These are phyloP conservation scores for Myriangium duriaei DNA, from an alignment of 2,329 filamentous ascomycete genomes.

Conservation along the genomic window DNA sequence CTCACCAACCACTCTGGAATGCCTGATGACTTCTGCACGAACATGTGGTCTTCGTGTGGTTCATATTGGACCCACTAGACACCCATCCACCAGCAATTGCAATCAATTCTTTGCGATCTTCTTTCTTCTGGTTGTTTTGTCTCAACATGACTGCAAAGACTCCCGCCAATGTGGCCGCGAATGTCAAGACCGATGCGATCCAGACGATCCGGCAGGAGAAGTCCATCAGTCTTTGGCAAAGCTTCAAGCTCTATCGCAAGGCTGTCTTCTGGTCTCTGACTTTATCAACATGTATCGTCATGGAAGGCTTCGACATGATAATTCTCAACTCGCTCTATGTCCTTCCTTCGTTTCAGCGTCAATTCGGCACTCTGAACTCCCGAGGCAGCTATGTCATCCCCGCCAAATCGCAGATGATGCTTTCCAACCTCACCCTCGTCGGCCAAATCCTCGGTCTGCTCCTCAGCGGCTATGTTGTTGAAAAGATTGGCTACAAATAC, in stretches of 20 bases:
- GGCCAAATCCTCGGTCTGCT: slow-evolving; percentile 37
- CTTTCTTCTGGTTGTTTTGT: too few species aligned
- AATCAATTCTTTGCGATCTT: too few species aligned
- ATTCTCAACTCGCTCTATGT: slow-evolving; percentile 35
- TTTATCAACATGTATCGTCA: slow-evolving; percentile 48
- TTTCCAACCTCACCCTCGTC: slow-evolving; percentile 34
- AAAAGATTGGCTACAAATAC: slow-evolving; percentile 32
- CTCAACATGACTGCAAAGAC: not conserved
- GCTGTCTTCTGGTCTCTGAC: slow-evolving; percentile 45
- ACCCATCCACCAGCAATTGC: too few species aligned
- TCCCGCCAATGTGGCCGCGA: not conserved
- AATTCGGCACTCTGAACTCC: not conserved
- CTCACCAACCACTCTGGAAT: too few species aligned
- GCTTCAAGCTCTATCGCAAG: slow-evolving; percentile 27
- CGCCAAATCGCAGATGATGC: slow-evolving; percentile 31
- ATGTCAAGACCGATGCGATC: not conserved
- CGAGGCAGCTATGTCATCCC: not conserved
- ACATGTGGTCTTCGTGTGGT: too few species aligned
- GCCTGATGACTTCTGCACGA: too few species aligned
- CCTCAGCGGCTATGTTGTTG: slow-evolving; percentile 25
- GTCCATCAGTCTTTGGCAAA: slow-evolving; percentile 22
- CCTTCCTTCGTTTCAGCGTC: not conserved
- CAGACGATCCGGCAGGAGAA: not conserved
- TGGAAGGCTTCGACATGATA: slow-evolving; percentile 52
- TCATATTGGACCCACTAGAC: too few species aligned